Evolutionary conservation across 345 rosid genomes (phyloP).

Genomic region (Gossypium longicalyx): DNA sequence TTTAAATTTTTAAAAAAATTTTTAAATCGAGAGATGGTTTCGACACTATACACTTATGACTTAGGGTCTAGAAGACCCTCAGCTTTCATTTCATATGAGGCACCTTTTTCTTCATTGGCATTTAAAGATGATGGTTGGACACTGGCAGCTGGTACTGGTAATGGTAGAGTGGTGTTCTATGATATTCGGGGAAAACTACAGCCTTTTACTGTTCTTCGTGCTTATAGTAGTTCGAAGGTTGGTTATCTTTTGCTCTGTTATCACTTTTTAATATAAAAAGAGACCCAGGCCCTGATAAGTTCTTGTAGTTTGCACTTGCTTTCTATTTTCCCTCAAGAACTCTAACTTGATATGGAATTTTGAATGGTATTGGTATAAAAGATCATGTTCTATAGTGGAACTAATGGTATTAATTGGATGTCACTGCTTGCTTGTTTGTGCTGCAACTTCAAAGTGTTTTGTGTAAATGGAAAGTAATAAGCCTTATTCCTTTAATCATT

Average conservation of each 20-base stretch:
- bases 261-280: neutral
- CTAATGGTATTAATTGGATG: neutral
- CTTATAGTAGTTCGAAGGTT: slow-evolving; percentile 88
- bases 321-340: neutral
- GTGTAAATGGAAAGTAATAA: neutral
- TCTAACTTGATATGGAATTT: neutral
- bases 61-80: slow-evolving; percentile 77
- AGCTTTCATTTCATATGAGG: slow-evolving; percentile 70
- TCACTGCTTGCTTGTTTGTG: neutral
- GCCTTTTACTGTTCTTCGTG: slow-evolving; percentile 86
- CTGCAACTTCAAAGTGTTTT: neutral
- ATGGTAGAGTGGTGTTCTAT: slow-evolving; percentile 85
- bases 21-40: no score
- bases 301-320: neutral
- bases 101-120: slow-evolving; percentile 96
- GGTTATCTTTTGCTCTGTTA: slow-evolving; percentile 12
- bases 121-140: slow-evolving; percentile 89
- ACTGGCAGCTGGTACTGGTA: slow-evolving; percentile 91
- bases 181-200: slow-evolving; percentile 92
- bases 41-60: slow-evolving; percentile 88
- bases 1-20: no score
- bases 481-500: slow-evolving; percentile 15
- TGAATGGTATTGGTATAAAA: slow-evolving; percentile 3
- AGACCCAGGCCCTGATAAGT: neutral
- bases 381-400: neutral